A percentile compares a stretch with the other conserved stretches of the same genome.
Conservation (phyloP, 108 stramenopile genomes). For the Cyclostephanos tholiformis region DNA sequence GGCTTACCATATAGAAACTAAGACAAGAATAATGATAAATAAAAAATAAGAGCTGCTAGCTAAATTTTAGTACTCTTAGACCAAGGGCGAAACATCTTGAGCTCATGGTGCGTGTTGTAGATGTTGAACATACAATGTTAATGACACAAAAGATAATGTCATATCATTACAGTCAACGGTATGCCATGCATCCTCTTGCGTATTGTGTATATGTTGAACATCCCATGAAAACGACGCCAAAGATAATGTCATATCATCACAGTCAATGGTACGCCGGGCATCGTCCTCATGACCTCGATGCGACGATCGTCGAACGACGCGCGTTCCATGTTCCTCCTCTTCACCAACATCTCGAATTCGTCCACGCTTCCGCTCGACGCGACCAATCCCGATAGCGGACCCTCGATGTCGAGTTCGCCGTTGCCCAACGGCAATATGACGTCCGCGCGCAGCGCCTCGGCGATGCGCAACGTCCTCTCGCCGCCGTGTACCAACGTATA, state of each 20-base stretch:
- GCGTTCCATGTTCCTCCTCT: constrained; percentile 15
- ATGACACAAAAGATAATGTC: no score
- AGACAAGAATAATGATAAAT: no score
- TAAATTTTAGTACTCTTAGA: no score
- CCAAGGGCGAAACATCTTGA: no score
- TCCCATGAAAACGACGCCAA: no score
- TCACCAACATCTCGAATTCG: constrained; percentile 40
- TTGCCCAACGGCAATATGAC: constrained; percentile 45
- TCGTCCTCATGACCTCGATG: constrained; percentile 2
- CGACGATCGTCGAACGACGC: not conserved
- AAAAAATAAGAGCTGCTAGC: no score
- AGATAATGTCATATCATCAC: not conserved
- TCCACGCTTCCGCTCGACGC: constrained; percentile 23
- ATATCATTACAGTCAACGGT: not conserved
- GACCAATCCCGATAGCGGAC: constrained; percentile 44
- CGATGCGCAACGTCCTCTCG: constrained; percentile 40
- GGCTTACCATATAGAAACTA: no score
- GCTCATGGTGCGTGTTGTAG: no score
- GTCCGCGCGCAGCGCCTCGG: constrained; percentile 24
- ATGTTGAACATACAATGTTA: no score
- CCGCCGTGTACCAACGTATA: constrained; percentile 53
- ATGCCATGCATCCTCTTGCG: no score
- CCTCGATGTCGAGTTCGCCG: constrained; percentile 46
- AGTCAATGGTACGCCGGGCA: not conserved
- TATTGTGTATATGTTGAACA: no score